phyloP scores from a whole-genome alignment of 331 rosid genomes.

The Quercus phellos region DNA sequence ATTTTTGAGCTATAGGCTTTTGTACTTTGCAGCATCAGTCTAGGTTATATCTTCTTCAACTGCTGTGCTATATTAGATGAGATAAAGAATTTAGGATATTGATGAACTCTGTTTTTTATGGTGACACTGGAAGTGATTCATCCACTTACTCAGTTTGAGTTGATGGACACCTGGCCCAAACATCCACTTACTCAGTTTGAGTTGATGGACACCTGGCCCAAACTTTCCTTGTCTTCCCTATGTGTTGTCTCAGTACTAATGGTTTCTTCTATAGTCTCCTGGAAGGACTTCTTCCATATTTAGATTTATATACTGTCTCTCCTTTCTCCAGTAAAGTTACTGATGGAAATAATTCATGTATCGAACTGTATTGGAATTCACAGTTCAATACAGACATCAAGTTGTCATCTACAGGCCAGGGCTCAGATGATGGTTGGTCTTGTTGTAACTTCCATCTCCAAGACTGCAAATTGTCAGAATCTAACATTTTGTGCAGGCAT shows the following conservation, averaged over 20 bases:
- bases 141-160: constrained; percentile 12
- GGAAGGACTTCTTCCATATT: constrained; percentile 49
- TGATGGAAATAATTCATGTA: constrained; percentile 73
- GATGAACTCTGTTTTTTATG: constrained; percentile 10
- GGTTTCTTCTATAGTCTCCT: constrained; percentile 27
- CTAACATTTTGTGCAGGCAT: constrained; percentile 95
- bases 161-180: constrained; percentile 27
- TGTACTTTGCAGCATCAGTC: background rate
- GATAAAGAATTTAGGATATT: constrained; percentile 4
- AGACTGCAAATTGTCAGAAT: constrained; percentile 91
- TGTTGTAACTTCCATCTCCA: constrained; percentile 53
- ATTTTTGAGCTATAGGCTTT: background rate
- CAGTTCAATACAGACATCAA: constrained; percentile 75
- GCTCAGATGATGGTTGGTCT: constrained; percentile 90
- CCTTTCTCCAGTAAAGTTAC: constrained; percentile 54
- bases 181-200: constrained; percentile 10
- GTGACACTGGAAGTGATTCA: background rate
- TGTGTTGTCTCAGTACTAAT: constrained; percentile 20
- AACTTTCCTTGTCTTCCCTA: constrained; percentile 11
- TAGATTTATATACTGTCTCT: constrained; percentile 47
- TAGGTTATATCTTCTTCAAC: background rate
- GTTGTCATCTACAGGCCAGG: constrained; percentile 82
- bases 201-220: constrained; percentile 27
- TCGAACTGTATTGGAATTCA: constrained; percentile 78
- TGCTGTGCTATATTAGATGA: constrained; percentile 6